A percentile compares a stretch with the other conserved stretches of the same genome.
phyloP scores from a whole-genome alignment of 208 protist species.

The Crithidia bombi region DNA sequence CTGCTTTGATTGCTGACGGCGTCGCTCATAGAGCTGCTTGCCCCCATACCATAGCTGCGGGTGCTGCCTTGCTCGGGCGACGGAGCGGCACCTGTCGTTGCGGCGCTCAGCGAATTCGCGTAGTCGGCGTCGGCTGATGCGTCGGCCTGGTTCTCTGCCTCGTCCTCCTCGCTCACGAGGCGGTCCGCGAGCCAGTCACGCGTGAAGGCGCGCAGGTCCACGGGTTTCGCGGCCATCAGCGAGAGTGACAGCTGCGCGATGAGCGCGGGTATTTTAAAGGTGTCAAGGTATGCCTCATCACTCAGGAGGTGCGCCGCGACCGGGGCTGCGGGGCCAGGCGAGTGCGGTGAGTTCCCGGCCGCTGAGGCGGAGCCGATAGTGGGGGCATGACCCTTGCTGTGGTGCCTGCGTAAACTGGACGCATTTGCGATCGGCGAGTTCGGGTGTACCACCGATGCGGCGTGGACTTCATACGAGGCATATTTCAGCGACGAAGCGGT shows the following conservation, averaged over 20 bases:
- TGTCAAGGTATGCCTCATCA: slow-evolving; percentile 67
- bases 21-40: slow-evolving; percentile 18
- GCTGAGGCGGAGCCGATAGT: slow-evolving; percentile 3
- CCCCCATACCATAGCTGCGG: slow-evolving; percentile 11
- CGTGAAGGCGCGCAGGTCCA: slow-evolving; percentile 67
- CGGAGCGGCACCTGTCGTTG: neutral
- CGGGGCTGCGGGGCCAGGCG: neutral
- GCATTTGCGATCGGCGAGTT: neutral
- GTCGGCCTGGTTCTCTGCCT: slow-evolving; percentile 5
- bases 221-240: slow-evolving; percentile 60
- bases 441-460: neutral
- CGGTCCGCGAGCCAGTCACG: slow-evolving; percentile 58
- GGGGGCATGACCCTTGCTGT: neutral
- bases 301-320: slow-evolving; percentile 29
- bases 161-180: slow-evolving; percentile 32
- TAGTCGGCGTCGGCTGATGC: neutral
- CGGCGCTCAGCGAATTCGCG: neutral
- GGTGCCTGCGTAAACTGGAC: neutral
- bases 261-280: slow-evolving; percentile 50
- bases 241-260: slow-evolving; percentile 55
- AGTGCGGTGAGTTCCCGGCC: neutral
- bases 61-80: slow-evolving; percentile 7
- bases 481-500: neutral
- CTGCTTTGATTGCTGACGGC: slow-evolving; percentile 20
- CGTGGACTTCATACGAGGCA: slow-evolving; percentile 5